Base-by-base conservation (phyloP, 176 grass and related monocot genomes). In the Rhynchospora tenuis region DNA sequence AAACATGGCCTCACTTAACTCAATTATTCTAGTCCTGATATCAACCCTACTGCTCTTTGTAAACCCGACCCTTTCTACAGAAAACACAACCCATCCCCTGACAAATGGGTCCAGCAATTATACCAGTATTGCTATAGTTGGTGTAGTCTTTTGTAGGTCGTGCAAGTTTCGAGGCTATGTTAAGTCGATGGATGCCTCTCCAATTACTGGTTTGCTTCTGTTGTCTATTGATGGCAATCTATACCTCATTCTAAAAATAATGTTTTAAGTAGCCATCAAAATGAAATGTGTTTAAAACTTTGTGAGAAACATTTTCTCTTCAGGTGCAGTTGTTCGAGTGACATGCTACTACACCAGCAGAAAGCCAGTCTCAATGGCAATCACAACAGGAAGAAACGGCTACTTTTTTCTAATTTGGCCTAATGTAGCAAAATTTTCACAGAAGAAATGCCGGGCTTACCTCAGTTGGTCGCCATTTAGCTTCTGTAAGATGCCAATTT, bases 121-220 rank as follows among this genome's bases (percentile, higher is more conserved):
- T 26, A 50, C 15, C 61, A 51, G 42, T 17, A 33, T 80, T 47
- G 84, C 57, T 6, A 55, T 86, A 11, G 75, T 67, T 22, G 84
- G 84, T 56, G 24, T 58, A 0, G 73, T 86, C 47, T 86, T 57
- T 20, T 86, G 84, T 61, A 86, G 63, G 16, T 86, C 84, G 3
- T 77, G 72, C 84, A 79, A 67, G 61, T 67, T 31, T 24, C 19
- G n/a, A 17, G 59, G 59, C 44, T 56, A 79, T 23, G 46, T 52
- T 80, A 69, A 27, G 3, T 70, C 15, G 9, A 86, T 78, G 57
- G 59, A 80, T 23, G 84, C 84, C 31, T 79, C 73, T 56, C 84
- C 84, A 20, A 54, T 86, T 51, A 50, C 16, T 51, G 84, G 84
- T 86, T 78, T 64, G 9, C 17, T 77, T 65, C 52, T 26, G 23